Evolutionary conservation across 345 rosid genomes (phyloP), one percentile per base, ranked within the genome.

Genomic region (Boechera stricta): DNA sequence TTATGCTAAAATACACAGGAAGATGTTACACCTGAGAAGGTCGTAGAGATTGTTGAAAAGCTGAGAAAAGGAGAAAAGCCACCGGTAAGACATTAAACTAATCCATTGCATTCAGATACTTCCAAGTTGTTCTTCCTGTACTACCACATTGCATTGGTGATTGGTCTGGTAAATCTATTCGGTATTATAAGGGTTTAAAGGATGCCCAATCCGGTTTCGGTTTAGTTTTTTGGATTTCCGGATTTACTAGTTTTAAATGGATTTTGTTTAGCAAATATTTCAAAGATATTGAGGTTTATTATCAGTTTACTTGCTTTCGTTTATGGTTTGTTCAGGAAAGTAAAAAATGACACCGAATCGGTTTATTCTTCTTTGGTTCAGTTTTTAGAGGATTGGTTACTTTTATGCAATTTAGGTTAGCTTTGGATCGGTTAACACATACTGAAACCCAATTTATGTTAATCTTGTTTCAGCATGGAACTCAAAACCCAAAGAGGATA

Each of bases 11-110:
- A 72, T 84, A 80, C 83, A 93, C 91, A 96, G 99, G 97, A 96
- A 87, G 98, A 96, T 82, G 85, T 89, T 54, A 88, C 97, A 60
- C 97, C 97, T 54, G 73, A 89, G 84, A 87, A 87, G 74, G 97
- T 91, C 26, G 91, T 93, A 70, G 98, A 96, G 86, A 89, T 96
- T 54, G 92, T 96, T 26, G 98, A 96, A 78, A 82, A 74, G 80
- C 85, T 96, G 61, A 90, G 91, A 76, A 91, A 78, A 82, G 99
- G 99, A 35, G 98, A 91, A 80, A 96, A 93, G 83, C 89, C 74
- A 64, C 95, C 89, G 83, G 98, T 96, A 87, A 86, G 90, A 54
- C 78, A n/a, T 5, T 13, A 26, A 36, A 12, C 57, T 5, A 11
- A 36, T 13, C 59, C 66, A 33, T 66, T 11, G 58, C 63, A 64